A percentile compares a stretch with the other conserved stretches of the same genome.
Conservation (phyloP, 2,329 filamentous ascomycete genomes). For the Penicillium polonicum region DNA sequence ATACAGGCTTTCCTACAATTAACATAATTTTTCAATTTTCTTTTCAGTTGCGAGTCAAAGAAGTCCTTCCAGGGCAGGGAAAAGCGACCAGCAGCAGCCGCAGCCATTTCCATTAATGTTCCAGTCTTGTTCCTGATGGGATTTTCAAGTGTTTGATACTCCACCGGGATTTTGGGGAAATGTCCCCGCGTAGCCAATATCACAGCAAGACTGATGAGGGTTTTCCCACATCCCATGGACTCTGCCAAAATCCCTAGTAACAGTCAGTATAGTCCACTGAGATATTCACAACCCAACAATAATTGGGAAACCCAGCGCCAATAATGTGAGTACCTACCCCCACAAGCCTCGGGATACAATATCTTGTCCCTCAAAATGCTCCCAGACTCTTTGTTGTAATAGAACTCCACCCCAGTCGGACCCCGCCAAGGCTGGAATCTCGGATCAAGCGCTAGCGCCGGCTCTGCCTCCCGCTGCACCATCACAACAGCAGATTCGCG, state of each 20-base stretch:
- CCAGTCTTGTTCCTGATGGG: constrained; percentile 53
- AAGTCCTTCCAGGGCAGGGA: constrained; percentile 69
- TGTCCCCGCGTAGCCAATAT: constrained; percentile 74
- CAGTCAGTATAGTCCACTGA: background rate
- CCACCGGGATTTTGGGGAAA: constrained; percentile 63
- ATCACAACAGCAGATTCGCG: constrained; percentile 76
- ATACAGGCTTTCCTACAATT: constrained; percentile 58
- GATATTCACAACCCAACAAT: background rate
- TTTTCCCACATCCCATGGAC: constrained; percentile 69
- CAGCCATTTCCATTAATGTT: constrained; percentile 72
- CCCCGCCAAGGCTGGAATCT: constrained; percentile 62
- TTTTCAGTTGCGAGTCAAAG: constrained; percentile 51
- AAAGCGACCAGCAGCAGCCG: constrained; percentile 64
- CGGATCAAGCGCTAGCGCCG: constrained; percentile 68
- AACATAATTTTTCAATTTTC: constrained; percentile 51
- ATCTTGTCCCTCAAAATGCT: constrained; percentile 64
- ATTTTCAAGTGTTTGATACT: constrained; percentile 51
- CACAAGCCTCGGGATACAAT: constrained; percentile 70
- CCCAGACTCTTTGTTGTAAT: constrained; percentile 65
- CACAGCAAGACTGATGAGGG: constrained; percentile 75
- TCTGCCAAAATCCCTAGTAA: constrained; percentile 45
- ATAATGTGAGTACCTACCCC: constrained; percentile 54
- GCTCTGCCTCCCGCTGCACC: constrained; percentile 73
- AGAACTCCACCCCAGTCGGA: constrained; percentile 64
- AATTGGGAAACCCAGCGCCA: background rate